A percentile compares a stretch with the other conserved stretches of the same genome.
phyloP scores from a whole-genome alignment of 2,329 filamentous ascomycete species.

The Ophiostoma angusticollis region DNA sequence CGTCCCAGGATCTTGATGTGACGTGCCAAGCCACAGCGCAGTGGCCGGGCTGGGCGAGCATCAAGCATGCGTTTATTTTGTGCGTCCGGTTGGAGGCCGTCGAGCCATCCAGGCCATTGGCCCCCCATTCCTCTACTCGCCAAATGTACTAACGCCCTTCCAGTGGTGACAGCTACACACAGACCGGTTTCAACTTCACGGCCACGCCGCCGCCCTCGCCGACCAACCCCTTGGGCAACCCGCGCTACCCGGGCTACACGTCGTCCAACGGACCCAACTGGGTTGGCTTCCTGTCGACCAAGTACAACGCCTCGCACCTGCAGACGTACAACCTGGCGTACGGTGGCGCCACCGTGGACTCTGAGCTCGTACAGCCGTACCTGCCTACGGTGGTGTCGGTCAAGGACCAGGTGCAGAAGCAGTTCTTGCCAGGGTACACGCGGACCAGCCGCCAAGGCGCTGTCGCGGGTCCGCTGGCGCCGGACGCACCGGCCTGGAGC shows the following conservation, averaged over 20 bases:
- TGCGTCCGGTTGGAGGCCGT: too few relatives aligned
- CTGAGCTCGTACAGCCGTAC: slow-evolving; percentile 35
- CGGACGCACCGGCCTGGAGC: slow-evolving; percentile 27
- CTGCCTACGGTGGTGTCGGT: slow-evolving; percentile 34
- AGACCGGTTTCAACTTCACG: slow-evolving; percentile 37
- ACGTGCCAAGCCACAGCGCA: slow-evolving; percentile 4
- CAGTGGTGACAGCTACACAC: slow-evolving; percentile 12
- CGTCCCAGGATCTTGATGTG: background rate
- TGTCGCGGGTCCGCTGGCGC: slow-evolving; percentile 9
- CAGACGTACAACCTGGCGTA: slow-evolving; percentile 38
- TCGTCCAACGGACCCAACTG: slow-evolving; percentile 34
- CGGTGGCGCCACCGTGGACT: slow-evolving; percentile 37
- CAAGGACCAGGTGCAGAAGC: slow-evolving; percentile 34
- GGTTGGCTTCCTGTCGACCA: slow-evolving; percentile 31
- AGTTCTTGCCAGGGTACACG: slow-evolving; percentile 24
- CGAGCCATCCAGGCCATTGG: too few relatives aligned
- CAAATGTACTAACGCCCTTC: background rate
- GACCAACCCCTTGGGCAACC: slow-evolving; percentile 48
- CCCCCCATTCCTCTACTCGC: background rate
- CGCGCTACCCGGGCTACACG: slow-evolving; percentile 36
- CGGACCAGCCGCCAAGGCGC: slow-evolving; percentile 3
- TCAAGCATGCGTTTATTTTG: slow-evolving; percentile 10
- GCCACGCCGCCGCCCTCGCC: slow-evolving; percentile 33
- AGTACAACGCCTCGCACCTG: slow-evolving; percentile 28
- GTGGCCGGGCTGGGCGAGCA: slow-evolving; percentile 9